Percentiles rank a stretch among this genome's conserved stretches.
phyloP scores from a whole-genome alignment of 1,139 yeast species.

The Scheffersomyces parashehatae region DNA sequence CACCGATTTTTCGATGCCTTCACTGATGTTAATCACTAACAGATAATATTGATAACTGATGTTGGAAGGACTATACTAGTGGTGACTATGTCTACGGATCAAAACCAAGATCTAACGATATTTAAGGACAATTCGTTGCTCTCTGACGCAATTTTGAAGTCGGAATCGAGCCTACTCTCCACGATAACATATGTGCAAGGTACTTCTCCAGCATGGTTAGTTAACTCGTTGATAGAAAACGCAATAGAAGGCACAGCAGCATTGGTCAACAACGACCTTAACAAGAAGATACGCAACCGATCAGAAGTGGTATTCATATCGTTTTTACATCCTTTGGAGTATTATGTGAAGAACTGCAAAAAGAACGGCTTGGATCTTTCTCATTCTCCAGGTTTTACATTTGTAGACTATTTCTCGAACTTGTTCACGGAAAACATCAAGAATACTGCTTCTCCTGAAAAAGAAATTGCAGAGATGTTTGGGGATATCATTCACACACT shows the following conservation, averaged over 20 bases:
- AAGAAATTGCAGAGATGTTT: slow-evolving; percentile 21
- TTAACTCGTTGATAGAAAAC: slow-evolving; percentile 48
- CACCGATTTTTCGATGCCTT: too few species aligned
- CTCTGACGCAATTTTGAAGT: slow-evolving; percentile 21
- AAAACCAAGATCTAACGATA: slow-evolving; percentile 60
- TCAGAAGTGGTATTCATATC: slow-evolving; percentile 44
- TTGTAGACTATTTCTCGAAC: slow-evolving; percentile 45
- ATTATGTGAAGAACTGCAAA: slow-evolving; percentile 39
- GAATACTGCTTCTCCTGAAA: slow-evolving; percentile 20
- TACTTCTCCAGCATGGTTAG: slow-evolving; percentile 69
- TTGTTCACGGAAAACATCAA: slow-evolving; percentile 35
- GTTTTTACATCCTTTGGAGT: slow-evolving; percentile 38
- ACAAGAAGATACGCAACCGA: slow-evolving; percentile 17
- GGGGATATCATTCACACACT: slow-evolving; percentile 17
- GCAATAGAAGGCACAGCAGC: slow-evolving; percentile 43
- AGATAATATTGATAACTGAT: too few species aligned
- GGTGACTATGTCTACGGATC: slow-evolving; percentile 21
- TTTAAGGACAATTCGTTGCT: slow-evolving; percentile 56
- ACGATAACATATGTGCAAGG: slow-evolving; percentile 59
- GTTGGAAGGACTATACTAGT: too few species aligned
- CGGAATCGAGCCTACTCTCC: slow-evolving; percentile 29
- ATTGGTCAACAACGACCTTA: slow-evolving; percentile 36
- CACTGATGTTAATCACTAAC: too few species aligned
- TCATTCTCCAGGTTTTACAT: slow-evolving; percentile 31
- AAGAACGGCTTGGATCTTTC: slow-evolving; percentile 45